Base-by-base conservation (phyloP, 1,139 yeast genomes). In the Meyerozyma smithsonii region DNA sequence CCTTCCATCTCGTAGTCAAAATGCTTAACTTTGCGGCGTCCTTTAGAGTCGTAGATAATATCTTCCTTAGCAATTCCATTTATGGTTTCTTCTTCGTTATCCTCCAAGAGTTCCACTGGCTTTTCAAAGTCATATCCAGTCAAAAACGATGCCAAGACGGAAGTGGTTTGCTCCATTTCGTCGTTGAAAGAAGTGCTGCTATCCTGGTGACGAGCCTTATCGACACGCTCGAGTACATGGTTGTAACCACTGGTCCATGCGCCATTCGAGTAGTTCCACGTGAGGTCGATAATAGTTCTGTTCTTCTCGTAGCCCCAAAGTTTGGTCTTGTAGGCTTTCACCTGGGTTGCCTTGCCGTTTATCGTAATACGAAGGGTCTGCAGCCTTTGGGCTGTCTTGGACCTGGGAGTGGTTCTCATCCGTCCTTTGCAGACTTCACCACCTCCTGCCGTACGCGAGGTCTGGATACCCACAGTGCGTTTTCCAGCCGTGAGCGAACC, bases 261-360 rank as follows among this genome's bases (percentile, higher is more conserved):
- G 0, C 87, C 87, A 44, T 81, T 73, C 12, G 59, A 64, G 55
- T 76, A 90, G 40, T 65, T 64, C 60, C 71, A 77, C 0, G 84
- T 84, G 50, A 89, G 67, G 49, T 83, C 92, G 35, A 75, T 71
- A 1, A 72, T 57, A 3, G 74, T 67, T 49, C 75, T 80, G 48
- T 77, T 74, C 62, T 85, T 83, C 49, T 84, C 90, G 44, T 79
- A 70, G 8, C 97, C 97, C 98, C 98, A 92, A 35, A 92, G 69
- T 53, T 88, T 88, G 19, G 82, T 79, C 62, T 86, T 86, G 51
- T 71, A 73, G 46, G 81, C 68, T 51, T 77, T 78, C 43, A 81
- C 62, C 5, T 69, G 68, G 54, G 80, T 79, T 39, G 81, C 65
- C 16, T 74, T 74, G 5, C 88, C 85, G 49, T 80, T 77, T 24